These are phyloP conservation scores for Globisporangium polare DNA, from an alignment of 352 stramenopile genomes.

Conservation along the genomic window DNA sequence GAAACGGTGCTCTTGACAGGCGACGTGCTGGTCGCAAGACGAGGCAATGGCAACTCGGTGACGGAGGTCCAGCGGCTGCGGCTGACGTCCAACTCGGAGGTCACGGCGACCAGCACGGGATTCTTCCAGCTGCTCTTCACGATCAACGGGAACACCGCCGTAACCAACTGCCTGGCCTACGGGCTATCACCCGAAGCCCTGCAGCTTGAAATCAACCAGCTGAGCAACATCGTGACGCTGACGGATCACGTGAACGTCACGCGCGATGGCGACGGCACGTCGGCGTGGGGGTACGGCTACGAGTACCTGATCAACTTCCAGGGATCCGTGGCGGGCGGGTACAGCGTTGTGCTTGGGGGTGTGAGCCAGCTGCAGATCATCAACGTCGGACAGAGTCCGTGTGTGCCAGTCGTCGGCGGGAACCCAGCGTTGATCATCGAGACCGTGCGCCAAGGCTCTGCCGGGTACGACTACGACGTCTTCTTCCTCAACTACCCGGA, in stretches of 20 bases:
- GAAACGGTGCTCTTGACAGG: slow-evolving; percentile 34
- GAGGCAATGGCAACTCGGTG: slow-evolving; percentile 52
- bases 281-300: slow-evolving; percentile 72
- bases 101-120: slow-evolving; percentile 37
- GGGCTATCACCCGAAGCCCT: slow-evolving; percentile 57
- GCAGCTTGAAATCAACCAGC: slow-evolving; percentile 52
- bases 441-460: slow-evolving; percentile 52
- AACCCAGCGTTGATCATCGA: slow-evolving; percentile 63
- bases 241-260: slow-evolving; percentile 66
- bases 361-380: slow-evolving; percentile 43
- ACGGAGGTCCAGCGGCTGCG: slow-evolving; percentile 70
- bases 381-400: slow-evolving; percentile 44
- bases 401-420: slow-evolving; percentile 31
- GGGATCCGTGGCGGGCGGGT: slow-evolving; percentile 49
- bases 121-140: slow-evolving; percentile 69
- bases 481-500: slow-evolving; percentile 56
- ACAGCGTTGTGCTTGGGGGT: slow-evolving; percentile 57
- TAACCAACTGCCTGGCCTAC: slow-evolving; percentile 67
- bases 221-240: slow-evolving; percentile 35
- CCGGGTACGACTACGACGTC: slow-evolving; percentile 73
- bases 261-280: slow-evolving; percentile 53
- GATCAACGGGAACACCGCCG: slow-evolving; percentile 43
- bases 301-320: slow-evolving; percentile 69
- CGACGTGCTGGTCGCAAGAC: slow-evolving; percentile 53
- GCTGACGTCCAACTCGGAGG: slow-evolving; percentile 59